Percentiles rank a stretch among this genome's conserved stretches.
phyloP scores from a whole-genome alignment of 192 early-diverging fungal species.

The Coemansia sp. region DNA sequence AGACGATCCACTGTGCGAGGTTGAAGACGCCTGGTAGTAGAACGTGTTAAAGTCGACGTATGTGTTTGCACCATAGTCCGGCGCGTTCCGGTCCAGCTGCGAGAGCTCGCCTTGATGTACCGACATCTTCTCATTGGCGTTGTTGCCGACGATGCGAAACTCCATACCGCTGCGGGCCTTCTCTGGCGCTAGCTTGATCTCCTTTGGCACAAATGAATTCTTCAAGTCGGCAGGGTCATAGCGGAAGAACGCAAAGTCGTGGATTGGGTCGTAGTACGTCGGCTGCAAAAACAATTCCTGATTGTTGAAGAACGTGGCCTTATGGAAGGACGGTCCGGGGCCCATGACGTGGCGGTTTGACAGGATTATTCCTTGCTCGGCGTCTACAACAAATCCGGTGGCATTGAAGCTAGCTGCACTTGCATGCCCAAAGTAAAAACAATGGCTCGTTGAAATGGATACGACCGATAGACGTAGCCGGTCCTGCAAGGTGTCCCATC shows the following conservation, averaged over 20 bases:
- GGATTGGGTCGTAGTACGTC: constrained; percentile 76
- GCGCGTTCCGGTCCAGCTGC: constrained; percentile 69
- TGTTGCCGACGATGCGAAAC: constrained; percentile 74
- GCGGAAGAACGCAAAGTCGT: constrained; percentile 81
- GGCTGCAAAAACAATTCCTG: constrained; percentile 69
- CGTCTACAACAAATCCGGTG: constrained; percentile 78
- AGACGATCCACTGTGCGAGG: constrained; percentile 65
- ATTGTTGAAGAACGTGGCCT: constrained; percentile 68
- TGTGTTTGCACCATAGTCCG: constrained; percentile 56
- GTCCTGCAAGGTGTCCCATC: constrained; percentile 32
- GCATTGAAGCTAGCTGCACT: constrained; percentile 20
- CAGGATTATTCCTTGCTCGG: constrained; percentile 66
- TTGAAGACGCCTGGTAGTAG: constrained; percentile 74
- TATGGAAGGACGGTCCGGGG: constrained; percentile 66
- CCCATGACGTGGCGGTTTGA: constrained; percentile 78
- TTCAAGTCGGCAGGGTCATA: constrained; percentile 68
- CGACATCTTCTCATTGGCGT: constrained; percentile 76
- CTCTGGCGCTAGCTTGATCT: constrained; percentile 63
- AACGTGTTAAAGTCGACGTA: constrained; percentile 80
- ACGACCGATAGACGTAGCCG: constrained; percentile 19
- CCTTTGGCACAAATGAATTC: constrained; percentile 23
- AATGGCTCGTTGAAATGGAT: constrained; percentile 1
- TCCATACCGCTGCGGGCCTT: constrained; percentile 71
- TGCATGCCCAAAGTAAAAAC: constrained; percentile 14
- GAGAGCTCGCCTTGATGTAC: constrained; percentile 76